Percentiles rank a stretch among this genome's conserved stretches.
Evolutionary conservation across 192 early-diverging fungal genomes (phyloP).

Genomic region (Coemansia sp.): DNA sequence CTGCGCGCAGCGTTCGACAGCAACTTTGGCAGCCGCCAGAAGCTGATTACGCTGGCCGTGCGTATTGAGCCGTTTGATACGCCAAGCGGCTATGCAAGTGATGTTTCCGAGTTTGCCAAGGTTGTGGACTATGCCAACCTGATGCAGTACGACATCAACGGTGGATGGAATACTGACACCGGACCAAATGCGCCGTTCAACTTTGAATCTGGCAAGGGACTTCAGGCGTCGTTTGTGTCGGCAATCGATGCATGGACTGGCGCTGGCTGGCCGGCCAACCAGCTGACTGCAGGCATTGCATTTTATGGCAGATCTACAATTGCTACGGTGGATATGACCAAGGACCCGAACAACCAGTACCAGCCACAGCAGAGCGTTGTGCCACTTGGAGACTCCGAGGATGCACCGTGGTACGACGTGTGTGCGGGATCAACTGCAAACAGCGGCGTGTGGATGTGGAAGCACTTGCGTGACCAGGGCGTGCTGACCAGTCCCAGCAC

Average conservation of each 20-base stretch:
- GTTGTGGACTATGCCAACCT: conserved; percentile 66
- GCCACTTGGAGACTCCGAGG: conserved; percentile 54
- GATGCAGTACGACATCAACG: conserved; percentile 67
- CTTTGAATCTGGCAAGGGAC: conserved; percentile 34
- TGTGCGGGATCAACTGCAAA: conserved; percentile 41
- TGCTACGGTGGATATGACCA: conserved; percentile 52
- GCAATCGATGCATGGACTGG: conserved; percentile 54
- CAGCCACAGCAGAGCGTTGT: conserved; percentile 32
- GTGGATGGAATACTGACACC: conserved; percentile 57
- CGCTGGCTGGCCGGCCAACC: conserved; percentile 58
- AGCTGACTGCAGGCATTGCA: conserved; percentile 61
- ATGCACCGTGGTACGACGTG: conserved; percentile 54
- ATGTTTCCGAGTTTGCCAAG: conserved; percentile 60
- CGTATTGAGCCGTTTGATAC: conserved; percentile 60
- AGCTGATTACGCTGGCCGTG: conserved; percentile 65
- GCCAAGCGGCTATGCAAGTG: conserved; percentile 38
- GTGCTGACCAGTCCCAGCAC: conserved; percentile 15
- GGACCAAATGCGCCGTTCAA: conserved; percentile 65
- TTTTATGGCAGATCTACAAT: conserved; percentile 61
- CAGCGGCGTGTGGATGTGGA: conserved; percentile 63
- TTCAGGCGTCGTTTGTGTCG: conserved; percentile 44
- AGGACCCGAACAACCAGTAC: conserved; percentile 48
- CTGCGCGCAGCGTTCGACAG: conserved; percentile 40
- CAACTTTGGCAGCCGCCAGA: conserved; percentile 33
- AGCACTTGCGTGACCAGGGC: conserved; percentile 57